Evolutionary conservation across 371 early-diverging fungal genomes (phyloP).

Genomic region (Rhizomucor pusillus): DNA sequence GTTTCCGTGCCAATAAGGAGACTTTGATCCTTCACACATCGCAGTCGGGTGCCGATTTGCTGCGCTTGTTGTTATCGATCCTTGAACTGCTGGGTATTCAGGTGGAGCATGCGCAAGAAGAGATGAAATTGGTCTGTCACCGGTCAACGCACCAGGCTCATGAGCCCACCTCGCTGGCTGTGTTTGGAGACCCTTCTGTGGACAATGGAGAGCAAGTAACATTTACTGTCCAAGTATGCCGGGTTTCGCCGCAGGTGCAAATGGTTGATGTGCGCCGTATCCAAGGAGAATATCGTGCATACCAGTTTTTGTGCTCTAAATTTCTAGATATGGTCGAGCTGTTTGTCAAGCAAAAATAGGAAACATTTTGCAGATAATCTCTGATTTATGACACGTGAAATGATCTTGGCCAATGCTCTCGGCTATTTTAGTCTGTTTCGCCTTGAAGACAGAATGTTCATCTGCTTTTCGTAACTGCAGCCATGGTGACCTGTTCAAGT

Average conservation of each 20-base stretch:
- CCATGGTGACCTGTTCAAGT: no score
- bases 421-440: no score
- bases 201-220: background rate
- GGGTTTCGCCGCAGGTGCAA: conserved; percentile 5
- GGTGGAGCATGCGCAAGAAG: background rate
- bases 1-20: conserved; percentile 6
- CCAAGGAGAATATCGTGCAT: conserved; percentile 6
- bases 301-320: conserved; percentile 10
- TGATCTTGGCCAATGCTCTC: no score
- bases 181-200: conserved; percentile 3
- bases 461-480: no score
- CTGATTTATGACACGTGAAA: no score
- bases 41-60: background rate
- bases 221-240: conserved; percentile 4
- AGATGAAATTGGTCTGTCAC: background rate
- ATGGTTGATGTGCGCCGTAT: conserved; percentile 8
- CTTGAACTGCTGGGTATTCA: conserved; percentile 8
- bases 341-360: no score
- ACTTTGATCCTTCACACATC: background rate
- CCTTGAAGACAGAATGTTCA: no score
- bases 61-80: conserved; percentile 2
- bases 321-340: conserved; percentile 11
- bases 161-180: background rate
- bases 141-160: background rate
- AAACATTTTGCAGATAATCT: no score